These are phyloP conservation scores for Phytophthora meadii DNA, from an alignment of 352 stramenopile genomes.

Conservation along the genomic window DNA sequence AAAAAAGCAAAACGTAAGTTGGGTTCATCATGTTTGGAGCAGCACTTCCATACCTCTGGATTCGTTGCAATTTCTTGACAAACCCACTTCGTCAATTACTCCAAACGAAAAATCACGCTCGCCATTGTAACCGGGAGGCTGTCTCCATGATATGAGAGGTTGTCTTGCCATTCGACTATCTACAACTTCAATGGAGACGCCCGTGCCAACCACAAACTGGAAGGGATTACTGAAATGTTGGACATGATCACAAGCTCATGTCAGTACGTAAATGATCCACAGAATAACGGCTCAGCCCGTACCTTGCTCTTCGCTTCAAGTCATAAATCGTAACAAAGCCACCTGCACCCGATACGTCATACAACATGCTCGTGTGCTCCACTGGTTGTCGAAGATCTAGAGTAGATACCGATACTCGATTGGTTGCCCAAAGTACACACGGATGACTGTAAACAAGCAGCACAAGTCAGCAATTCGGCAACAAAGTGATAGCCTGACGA, in stretches of 20 bases:
- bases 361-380: conserved; percentile 47
- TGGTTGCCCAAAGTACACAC: conserved; percentile 71
- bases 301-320: conserved; percentile 69
- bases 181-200: conserved; percentile 69
- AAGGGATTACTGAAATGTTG: conserved; percentile 59
- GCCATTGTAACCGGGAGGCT: conserved; percentile 33
- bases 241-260: conserved; percentile 2
- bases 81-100: conserved; percentile 54
- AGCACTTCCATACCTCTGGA: conserved; percentile 34
- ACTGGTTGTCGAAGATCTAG: conserved; percentile 60
- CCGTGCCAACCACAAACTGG: conserved; percentile 73
- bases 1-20: not conserved
- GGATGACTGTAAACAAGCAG: conserved; percentile 56
- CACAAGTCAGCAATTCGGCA: not conserved
- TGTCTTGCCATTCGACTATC: conserved; percentile 72
- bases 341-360: conserved; percentile 52
- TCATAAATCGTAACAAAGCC: conserved; percentile 63
- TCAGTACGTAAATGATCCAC: not conserved
- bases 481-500: not conserved
- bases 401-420: conserved; percentile 43
- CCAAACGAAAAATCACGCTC: conserved; percentile 38
- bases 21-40: not conserved
- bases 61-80: conserved; percentile 36
- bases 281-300: not conserved
- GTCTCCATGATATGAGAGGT: conserved; percentile 67